A percentile compares a stretch with the other conserved stretches of the same genome.
Conservation (phyloP, 257 asterid genomes). For the Solanum ahanhuiri region DNA sequence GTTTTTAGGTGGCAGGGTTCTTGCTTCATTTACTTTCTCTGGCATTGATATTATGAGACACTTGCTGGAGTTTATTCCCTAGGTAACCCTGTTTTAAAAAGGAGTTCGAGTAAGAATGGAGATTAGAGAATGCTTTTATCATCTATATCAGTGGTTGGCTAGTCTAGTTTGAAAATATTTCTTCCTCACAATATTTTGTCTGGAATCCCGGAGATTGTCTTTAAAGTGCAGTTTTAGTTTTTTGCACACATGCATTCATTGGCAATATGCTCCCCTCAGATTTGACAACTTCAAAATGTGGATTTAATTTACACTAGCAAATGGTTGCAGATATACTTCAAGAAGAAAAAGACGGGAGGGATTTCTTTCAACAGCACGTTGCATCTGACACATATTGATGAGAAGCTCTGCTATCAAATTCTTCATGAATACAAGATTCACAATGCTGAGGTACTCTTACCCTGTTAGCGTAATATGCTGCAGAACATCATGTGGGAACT, state of each 20-base stretch:
- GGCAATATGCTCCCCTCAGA: not conserved
- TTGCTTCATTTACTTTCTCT: not conserved
- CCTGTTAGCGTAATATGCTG: not conserved
- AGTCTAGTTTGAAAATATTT: not conserved
- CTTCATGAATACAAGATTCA: conserved; percentile 96
- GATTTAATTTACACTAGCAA: not conserved
- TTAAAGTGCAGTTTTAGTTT: not conserved
- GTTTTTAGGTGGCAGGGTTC: not conserved
- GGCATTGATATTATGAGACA: not conserved
- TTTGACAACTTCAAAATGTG: not conserved
- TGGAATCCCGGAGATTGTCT: not conserved
- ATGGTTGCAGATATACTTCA: conserved; percentile 75
- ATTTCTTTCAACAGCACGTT: conserved; percentile 89
- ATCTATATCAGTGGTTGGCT: not conserved
- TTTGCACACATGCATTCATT: not conserved
- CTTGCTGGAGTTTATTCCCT: not conserved
- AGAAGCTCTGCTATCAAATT: conserved; percentile 96
- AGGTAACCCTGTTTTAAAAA: not conserved
- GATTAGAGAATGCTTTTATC: not conserved
- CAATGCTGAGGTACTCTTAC: conserved; percentile 80
- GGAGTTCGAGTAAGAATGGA: not conserved
- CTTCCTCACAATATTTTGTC: not conserved
- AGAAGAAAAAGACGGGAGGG: conserved; percentile 93
- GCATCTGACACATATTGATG: conserved; percentile 80
- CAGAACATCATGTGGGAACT: not conserved